Evolutionary conservation across 2,329 filamentous ascomycete species (phyloP), one percentile per base, ranked within the genome.

Genomic region (Colletotrichum navitas): DNA sequence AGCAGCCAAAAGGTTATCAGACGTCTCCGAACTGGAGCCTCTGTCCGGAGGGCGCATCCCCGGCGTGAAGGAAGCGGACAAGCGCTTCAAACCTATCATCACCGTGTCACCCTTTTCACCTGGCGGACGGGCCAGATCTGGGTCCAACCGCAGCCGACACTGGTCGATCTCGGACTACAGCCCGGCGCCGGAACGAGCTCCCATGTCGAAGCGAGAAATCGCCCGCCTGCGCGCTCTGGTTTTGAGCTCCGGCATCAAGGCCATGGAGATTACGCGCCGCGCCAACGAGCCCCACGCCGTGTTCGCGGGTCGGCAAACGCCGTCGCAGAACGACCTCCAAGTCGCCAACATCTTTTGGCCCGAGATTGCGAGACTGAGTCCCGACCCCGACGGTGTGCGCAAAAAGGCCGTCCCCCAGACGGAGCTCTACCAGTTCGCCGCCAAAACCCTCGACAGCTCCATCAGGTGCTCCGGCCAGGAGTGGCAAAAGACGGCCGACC

Each of bases 231-330:
- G 90, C 68, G 89, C 94, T 0, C 85, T 97, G 11, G 88, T 97
- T 51, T 85, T 97, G 29, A 93, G 91, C 74, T 94, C 94, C 0
- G 95, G 94, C n/a, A 91, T 98, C 77, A 97, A 97, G 82, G 95
- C 95, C 0, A 91, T 91, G 77, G 93, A 96, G 77, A 93, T 98
- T 66, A 86, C 87, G 36, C 88, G 90, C 5, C 89, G 92, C 58
- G 90, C 92, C 5, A 82, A 91, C 55, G 84, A 85, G 45, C 78
- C 80, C 12, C 81, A 81, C 3, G 34, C 49, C 5, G 67, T 66
- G n/a, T 74, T 74, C 24, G 61, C 71, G 24, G 34, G 21, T 12
- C 39, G 41, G 16, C 61, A 41, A 16, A 51, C 54, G 43, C 60
- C 51, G 21, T 71, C 70, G 10, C 61, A 63, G 47, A 41, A 45